A percentile compares a stretch with the other conserved stretches of the same genome.
phyloP scores from a whole-genome alignment of 164 flowering plant species.

The Santalum album region DNA sequence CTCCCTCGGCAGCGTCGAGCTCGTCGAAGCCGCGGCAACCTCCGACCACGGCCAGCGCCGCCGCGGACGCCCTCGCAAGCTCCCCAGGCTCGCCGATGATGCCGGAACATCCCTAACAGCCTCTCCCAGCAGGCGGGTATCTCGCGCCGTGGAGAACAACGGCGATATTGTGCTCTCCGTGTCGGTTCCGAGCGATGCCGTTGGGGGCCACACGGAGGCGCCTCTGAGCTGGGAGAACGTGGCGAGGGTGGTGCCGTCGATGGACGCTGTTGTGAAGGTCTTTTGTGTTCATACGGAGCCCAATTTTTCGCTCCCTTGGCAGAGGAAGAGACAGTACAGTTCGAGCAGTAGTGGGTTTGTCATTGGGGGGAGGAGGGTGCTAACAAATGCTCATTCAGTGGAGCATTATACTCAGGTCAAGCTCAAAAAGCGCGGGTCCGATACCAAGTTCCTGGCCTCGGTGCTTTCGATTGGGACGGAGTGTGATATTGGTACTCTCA shows the following conservation, averaged over 20 bases:
- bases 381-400: conserved; percentile 97
- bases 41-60: neutral
- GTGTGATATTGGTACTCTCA: conserved; percentile 74
- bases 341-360: conserved; percentile 93
- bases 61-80: neutral
- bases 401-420: conserved; percentile 97
- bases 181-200: neutral
- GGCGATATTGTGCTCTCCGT: no score
- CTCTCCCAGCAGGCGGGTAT: neutral
- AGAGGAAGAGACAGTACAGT: conserved; percentile 89
- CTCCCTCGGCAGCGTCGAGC: neutral
- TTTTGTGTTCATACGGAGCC: conserved; percentile 96
- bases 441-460: conserved; percentile 84
- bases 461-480: conserved; percentile 94
- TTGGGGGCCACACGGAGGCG: neutral
- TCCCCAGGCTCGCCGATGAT: neutral
- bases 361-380: conserved; percentile 68
- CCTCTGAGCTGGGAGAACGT: conserved; percentile 16
- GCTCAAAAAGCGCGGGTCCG: conserved; percentile 94
- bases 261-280: conserved; percentile 98
- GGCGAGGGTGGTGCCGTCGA: conserved; percentile 57
- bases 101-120: neutral
- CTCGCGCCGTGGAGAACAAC: no score
- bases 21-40: neutral
- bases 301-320: conserved; percentile 98